These are phyloP conservation scores for Phoma sp. DNA, from an alignment of 2,329 filamentous ascomycete species.

Conservation along the genomic window DNA sequence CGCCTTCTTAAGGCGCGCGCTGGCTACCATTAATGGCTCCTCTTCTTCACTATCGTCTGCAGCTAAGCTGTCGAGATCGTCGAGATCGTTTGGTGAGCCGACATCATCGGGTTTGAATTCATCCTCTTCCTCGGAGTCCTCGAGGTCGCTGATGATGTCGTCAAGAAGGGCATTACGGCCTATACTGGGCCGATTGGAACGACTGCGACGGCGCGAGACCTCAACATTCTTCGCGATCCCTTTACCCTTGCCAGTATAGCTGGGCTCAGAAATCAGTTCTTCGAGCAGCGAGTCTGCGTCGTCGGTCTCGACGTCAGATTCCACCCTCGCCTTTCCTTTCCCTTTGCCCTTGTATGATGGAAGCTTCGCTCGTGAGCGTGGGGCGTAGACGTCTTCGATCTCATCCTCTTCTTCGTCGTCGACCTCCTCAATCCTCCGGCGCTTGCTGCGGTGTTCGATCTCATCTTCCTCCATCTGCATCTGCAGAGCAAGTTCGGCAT, in stretches of 20 bases:
- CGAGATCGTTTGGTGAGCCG: constrained; percentile 23
- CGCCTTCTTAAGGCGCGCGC: constrained; percentile 26
- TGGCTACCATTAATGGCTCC: constrained; percentile 32
- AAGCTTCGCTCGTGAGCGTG: constrained; percentile 1
- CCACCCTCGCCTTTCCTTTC: constrained; percentile 33
- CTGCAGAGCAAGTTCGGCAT: constrained; percentile 63
- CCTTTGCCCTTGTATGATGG: constrained; percentile 33
- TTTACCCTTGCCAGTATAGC: constrained; percentile 34
- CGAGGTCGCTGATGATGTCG: constrained; percentile 29
- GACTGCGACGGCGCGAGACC: constrained; percentile 22
- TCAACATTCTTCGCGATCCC: constrained; percentile 17
- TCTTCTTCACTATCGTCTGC: constrained; percentile 40
- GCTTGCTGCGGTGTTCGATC: constrained; percentile 52
- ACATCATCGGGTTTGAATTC: constrained; percentile 39
- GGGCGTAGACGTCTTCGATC: not conserved
- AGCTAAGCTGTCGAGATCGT: constrained; percentile 24
- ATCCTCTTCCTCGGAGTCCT: constrained; percentile 34
- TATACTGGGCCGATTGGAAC: constrained; percentile 29
- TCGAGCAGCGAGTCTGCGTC: constrained; percentile 29
- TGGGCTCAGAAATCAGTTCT: constrained; percentile 2
- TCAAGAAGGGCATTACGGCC: constrained; percentile 27
- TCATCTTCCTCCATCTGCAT: constrained; percentile 64
- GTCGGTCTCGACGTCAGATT: constrained; percentile 4
- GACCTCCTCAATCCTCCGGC: constrained; percentile 37
- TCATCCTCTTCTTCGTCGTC: constrained; percentile 42